phyloP scores from a whole-genome alignment of 345 rosid genomes.

The Linum usitatissimum region DNA sequence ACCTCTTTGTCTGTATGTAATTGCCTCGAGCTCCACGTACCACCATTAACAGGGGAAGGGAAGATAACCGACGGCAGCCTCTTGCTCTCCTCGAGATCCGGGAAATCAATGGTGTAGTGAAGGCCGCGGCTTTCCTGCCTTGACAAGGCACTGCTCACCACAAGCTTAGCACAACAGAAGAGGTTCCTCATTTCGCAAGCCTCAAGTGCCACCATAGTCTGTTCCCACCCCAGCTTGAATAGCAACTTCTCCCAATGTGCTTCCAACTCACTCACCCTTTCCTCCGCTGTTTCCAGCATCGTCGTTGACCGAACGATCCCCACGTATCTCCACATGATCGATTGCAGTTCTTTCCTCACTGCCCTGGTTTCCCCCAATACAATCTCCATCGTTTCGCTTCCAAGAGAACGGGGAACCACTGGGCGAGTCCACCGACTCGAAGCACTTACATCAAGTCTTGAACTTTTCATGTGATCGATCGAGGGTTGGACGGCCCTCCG shows the following conservation, averaged over 20 bases:
- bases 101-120: conserved; percentile 82
- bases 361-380: conserved; percentile 39
- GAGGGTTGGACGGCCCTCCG: conserved; percentile 85
- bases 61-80: conserved; percentile 78
- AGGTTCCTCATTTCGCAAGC: conserved; percentile 96
- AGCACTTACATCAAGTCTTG: conserved; percentile 34
- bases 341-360: conserved; percentile 73
- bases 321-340: conserved; percentile 79
- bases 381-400: conserved; percentile 28
- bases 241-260: conserved; percentile 67
- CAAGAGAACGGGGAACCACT: conserved; percentile 42
- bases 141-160: conserved; percentile 75
- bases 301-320: conserved; percentile 84
- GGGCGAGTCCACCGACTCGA: conserved; percentile 59
- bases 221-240: conserved; percentile 79
- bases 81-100: conserved; percentile 73
- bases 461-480: conserved; percentile 51
- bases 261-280: conserved; percentile 49
- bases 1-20: conserved; percentile 15
- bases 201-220: conserved; percentile 69
- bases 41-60: conserved; percentile 39
- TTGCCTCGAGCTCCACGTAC: conserved; percentile 85
- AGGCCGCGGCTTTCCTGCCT: conserved; percentile 96
- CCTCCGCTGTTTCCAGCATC: conserved; percentile 49
- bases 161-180: conserved; percentile 86